These are phyloP conservation scores for Gymnopilus junonius DNA, from an alignment of 768 basidiomycete genomes.

Conservation along the genomic window DNA sequence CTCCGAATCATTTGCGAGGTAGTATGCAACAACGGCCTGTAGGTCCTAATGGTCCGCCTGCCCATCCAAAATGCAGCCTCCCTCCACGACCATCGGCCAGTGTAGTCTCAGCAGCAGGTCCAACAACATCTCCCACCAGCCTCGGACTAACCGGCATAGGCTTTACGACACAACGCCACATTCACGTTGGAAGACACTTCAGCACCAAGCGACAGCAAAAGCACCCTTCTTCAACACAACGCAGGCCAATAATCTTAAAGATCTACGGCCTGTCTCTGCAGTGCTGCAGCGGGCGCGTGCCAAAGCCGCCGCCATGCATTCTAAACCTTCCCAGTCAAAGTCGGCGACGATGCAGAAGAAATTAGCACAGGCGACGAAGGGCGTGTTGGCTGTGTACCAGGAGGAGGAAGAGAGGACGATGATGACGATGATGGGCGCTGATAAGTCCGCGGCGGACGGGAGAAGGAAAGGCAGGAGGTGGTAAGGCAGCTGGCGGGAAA, in stretches of 20 bases:
- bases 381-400: not conserved
- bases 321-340: not conserved
- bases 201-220: not conserved
- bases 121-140: too few species aligned
- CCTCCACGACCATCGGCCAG: not conserved
- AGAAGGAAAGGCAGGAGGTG: constrained; percentile 44
- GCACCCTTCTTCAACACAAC: not conserved
- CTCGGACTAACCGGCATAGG: not conserved
- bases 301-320: constrained; percentile 1
- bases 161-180: not conserved
- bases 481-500: constrained; percentile 58
- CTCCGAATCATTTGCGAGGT: not conserved
- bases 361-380: not conserved
- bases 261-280: not conserved
- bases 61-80: not conserved
- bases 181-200: not conserved
- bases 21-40: not conserved
- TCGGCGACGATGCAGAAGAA: not conserved
- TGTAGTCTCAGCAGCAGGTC: not conserved
- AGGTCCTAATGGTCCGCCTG: not conserved
- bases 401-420: not conserved
- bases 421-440: constrained; percentile 9
- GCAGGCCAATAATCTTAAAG: not conserved
- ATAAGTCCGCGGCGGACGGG: constrained; percentile 36
- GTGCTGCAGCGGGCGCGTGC: not conserved